Base-by-base conservation (phyloP, 2,329 filamentous ascomycete species). In the Cladosporium sp. region DNA sequence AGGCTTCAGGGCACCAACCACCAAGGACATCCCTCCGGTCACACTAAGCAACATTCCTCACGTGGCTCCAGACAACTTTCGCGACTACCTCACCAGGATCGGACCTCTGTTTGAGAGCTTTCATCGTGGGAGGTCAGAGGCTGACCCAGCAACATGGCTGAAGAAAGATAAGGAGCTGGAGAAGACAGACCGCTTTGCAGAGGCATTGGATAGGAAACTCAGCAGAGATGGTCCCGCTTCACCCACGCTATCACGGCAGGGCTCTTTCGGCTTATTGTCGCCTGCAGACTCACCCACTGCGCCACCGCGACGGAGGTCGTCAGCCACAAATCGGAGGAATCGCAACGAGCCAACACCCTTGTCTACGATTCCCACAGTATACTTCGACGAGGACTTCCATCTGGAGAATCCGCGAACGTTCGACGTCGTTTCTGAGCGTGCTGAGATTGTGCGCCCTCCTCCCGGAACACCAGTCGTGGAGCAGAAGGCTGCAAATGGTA, bases 371-470 rank as follows among this genome's bases (percentile, higher is more conserved):
- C 95, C 95, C 0, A 86, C 82, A 58, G 91, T 99, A 13, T 99
- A 98, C 75, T 97, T 97, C 71, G 95, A 98, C 63, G 91, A 96
- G 36, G 89, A 93, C 71, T 99, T 99, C 71, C 94, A 92, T 72
- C 85, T 99, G 8, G 95, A 99, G 75, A 98, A 99, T 68, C 95
- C 95, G 0, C 88, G 95, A 59, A 98, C 91, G 0, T 99, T 99
- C 75, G 95, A 99, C 76, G 88, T 98, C 28, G 93, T 99, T 16
- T 98, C 93, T 74, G 95, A 99, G 78, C 87, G 93, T 66, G 97
- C 95, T 13, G 94, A 98, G 76, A 92, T 99, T n/a, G 90, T 98
- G n/a, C 86, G 89, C 25, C 86, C 88, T 8, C 81, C 84, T 1
- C 83, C 86, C 4, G 83, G 83, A 57, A 82, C 81, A 66, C 74